Evolutionary conservation across 2,329 filamentous ascomycete species (phyloP).

Genomic region (Xylaria multiplex): DNA sequence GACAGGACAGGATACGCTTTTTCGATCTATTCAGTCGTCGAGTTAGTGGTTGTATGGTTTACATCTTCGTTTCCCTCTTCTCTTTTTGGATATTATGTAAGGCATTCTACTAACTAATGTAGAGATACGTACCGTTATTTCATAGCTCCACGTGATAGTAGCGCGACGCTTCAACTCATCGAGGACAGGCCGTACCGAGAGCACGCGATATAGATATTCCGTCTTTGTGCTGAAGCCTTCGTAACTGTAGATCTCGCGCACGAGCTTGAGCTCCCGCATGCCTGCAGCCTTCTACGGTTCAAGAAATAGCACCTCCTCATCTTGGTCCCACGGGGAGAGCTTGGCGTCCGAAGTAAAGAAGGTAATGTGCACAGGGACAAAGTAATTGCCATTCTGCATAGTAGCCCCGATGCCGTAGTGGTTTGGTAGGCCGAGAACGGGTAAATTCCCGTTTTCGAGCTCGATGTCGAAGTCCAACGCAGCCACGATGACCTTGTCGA

Average conservation of each 20-base stretch:
- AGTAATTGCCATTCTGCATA: not conserved
- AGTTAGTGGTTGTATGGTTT: constrained; percentile 20
- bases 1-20: constrained; percentile 39
- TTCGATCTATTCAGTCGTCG: constrained; percentile 38
- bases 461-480: constrained; percentile 9
- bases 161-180: constrained; percentile 4
- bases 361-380: constrained; percentile 16
- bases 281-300: constrained; percentile 1
- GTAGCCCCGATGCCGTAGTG: constrained; percentile 5
- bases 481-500: constrained; percentile 32
- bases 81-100: not conserved
- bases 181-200: constrained; percentile 22
- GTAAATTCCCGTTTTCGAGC: constrained; percentile 10
- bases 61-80: not conserved
- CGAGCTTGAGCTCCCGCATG: constrained; percentile 26
- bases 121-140: constrained; percentile 27
- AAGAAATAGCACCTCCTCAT: constrained; percentile 25
- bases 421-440: not conserved
- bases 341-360: constrained; percentile 26
- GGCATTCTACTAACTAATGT: not conserved
- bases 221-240: not conserved
- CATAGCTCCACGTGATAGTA: constrained; percentile 24
- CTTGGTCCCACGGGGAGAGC: constrained; percentile 13
- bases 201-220: constrained; percentile 31
- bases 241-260: constrained; percentile 20